Evolutionary conservation across 495 filamentous ascomycete genomes (phyloP).

Genomic region (Hypoxylon trugodes): DNA sequence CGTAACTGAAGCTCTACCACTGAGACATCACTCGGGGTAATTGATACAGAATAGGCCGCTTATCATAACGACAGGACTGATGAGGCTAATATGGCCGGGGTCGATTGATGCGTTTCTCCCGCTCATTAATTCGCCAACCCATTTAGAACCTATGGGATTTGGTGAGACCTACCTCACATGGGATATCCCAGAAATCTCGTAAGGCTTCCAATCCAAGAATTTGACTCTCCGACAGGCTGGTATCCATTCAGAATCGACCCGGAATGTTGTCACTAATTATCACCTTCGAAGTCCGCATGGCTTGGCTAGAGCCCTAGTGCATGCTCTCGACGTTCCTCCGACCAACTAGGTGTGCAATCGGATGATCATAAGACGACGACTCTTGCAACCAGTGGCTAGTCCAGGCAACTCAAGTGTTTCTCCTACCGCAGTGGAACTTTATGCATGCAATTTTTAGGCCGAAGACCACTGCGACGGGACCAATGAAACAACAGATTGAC

Average conservation of each 20-base stretch:
- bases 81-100: too few species aligned
- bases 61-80: background rate
- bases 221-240: background rate
- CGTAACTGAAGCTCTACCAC: too few species aligned
- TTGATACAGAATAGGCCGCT: constrained; percentile 4
- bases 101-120: too few species aligned
- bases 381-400: background rate
- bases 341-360: background rate
- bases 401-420: background rate
- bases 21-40: constrained; percentile 4
- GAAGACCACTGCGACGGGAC: constrained; percentile 6
- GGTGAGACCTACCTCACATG: too few species aligned
- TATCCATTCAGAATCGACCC: background rate
- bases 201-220: too few species aligned
- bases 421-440: constrained; percentile 12
- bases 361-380: background rate
- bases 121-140: too few species aligned
- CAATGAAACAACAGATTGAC: background rate
- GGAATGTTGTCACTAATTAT: background rate
- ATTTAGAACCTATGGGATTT: too few species aligned
- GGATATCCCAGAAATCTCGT: too few species aligned
- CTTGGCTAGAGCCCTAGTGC: constrained; percentile 1
- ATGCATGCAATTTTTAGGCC: constrained; percentile 8
- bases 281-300: background rate
- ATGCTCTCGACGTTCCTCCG: background rate